phyloP scores from a whole-genome alignment of 176 grass and related monocot genomes.

The Eleusine indica region DNA sequence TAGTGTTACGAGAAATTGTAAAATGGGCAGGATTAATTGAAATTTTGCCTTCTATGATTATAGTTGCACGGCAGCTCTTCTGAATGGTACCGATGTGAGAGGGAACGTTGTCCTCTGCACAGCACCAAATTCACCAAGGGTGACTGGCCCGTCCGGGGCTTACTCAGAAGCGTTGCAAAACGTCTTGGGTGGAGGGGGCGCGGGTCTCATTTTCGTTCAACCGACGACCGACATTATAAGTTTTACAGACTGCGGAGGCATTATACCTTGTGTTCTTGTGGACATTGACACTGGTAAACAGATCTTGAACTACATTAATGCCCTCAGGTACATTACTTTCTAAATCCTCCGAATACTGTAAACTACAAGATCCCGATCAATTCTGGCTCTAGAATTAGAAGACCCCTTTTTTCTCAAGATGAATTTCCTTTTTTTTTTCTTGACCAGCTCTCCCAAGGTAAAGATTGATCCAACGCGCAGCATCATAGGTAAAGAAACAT shows the following conservation, averaged over 20 bases:
- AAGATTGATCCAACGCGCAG: constrained; percentile 38
- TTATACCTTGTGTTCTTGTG: constrained; percentile 37
- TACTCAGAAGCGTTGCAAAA: neutral
- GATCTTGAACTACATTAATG: accelerated
- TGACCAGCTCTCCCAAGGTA: constrained; percentile 23
- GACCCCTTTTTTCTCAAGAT: too few species aligned
- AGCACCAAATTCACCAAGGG: neutral
- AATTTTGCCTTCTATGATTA: neutral
- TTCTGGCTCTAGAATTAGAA: neutral
- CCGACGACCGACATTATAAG: neutral
- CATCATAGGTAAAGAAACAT: neutral
- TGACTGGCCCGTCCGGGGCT: accelerated
- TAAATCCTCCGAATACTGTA: neutral
- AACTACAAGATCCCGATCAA: neutral
- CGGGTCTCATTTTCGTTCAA: constrained; percentile 27
- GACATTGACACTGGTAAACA: neutral
- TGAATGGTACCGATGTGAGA: constrained; percentile 26
- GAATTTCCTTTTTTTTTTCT: neutral
- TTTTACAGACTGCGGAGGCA: neutral
- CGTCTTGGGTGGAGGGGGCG: neutral
- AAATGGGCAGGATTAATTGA: neutral
- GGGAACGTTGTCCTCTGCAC: constrained; percentile 21
- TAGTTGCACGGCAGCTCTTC: constrained; percentile 3
- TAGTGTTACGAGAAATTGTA: too few species aligned
- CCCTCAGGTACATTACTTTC: neutral